Evolutionary conservation across 179 eudicot genomes (phyloP).

Genomic region (Silene vulgaris): DNA sequence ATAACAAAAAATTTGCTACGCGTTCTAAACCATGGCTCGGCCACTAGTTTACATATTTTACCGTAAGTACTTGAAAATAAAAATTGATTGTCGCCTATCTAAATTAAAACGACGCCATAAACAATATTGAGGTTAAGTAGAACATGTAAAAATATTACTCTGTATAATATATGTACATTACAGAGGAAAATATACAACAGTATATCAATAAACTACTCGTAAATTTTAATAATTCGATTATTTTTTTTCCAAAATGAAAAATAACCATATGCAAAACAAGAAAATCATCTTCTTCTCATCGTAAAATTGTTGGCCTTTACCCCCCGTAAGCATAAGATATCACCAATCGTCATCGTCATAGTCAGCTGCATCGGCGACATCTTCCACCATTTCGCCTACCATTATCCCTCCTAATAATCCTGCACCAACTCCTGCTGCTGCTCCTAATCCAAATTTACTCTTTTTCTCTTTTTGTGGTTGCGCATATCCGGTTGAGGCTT

Average conservation of each 20-base stretch:
- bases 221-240: too few relatives aligned
- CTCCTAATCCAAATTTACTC: slow-evolving; percentile 23
- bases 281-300: background rate
- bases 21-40: too few relatives aligned
- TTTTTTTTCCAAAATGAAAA: background rate
- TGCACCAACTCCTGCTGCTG: slow-evolving; percentile 23
- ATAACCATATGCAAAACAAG: background rate
- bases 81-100: too few relatives aligned
- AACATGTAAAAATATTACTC: too few relatives aligned
- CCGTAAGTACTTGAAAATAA: too few relatives aligned
- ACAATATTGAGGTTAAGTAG: too few relatives aligned
- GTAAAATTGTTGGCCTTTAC: background rate
- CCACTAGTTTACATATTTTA: too few relatives aligned
- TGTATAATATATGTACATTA: slow-evolving; percentile 7
- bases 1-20: too few relatives aligned
- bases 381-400: slow-evolving; percentile 28
- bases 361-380: slow-evolving; percentile 24
- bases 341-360: slow-evolving; percentile 21
- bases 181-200: background rate
- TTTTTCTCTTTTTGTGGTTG: slow-evolving; percentile 5
- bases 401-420: slow-evolving; percentile 26
- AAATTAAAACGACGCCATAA: too few relatives aligned
- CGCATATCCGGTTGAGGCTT: background rate
- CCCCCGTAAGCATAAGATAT: background rate
- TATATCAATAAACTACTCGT: background rate